phyloP scores from a whole-genome alignment of 768 basidiomycete genomes.

The Exsudoporus frostii region DNA sequence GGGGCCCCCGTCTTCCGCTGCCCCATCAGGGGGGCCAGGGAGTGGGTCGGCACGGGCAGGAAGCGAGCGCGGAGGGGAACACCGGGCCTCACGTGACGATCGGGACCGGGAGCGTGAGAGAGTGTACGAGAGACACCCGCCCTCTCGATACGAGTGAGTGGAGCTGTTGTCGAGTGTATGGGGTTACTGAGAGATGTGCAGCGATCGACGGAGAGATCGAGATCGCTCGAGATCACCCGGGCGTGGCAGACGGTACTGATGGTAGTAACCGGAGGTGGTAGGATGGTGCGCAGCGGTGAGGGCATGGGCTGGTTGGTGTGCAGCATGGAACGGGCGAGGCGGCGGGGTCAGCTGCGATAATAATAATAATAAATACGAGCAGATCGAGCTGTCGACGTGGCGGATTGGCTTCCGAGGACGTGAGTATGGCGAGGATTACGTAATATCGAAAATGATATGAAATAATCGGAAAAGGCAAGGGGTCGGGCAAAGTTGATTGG shows the following conservation, averaged over 20 bases:
- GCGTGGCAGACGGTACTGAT: constrained; percentile 51
- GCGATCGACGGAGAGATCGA: constrained; percentile 68
- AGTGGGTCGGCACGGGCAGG: constrained; percentile 40
- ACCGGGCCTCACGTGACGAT: constrained; percentile 59
- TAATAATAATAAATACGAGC: neutral
- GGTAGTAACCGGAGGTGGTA: neutral
- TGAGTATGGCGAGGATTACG: constrained; percentile 6
- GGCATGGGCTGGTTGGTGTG: constrained; percentile 15
- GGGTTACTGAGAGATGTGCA: constrained; percentile 27
- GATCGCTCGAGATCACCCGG: constrained; percentile 74
- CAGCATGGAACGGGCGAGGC: constrained; percentile 29
- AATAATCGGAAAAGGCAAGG: constrained; percentile 7
- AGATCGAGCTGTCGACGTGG: neutral
- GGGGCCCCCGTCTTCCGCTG: constrained; percentile 42
- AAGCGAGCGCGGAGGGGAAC: constrained; percentile 47
- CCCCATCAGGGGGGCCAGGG: constrained; percentile 37
- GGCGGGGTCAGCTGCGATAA: neutral
- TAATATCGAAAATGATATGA: constrained; percentile 21
- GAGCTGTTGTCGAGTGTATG: constrained; percentile 18
- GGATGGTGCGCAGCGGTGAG: neutral
- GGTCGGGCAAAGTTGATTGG: constrained; percentile 20
- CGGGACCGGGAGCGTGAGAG: constrained; percentile 68
- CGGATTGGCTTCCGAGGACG: neutral
- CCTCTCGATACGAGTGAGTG: constrained; percentile 73
- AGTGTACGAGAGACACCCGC: constrained; percentile 64